Evolutionary conservation across 306 rosid species (phyloP).

Genomic region (Cucumis hystrix): DNA sequence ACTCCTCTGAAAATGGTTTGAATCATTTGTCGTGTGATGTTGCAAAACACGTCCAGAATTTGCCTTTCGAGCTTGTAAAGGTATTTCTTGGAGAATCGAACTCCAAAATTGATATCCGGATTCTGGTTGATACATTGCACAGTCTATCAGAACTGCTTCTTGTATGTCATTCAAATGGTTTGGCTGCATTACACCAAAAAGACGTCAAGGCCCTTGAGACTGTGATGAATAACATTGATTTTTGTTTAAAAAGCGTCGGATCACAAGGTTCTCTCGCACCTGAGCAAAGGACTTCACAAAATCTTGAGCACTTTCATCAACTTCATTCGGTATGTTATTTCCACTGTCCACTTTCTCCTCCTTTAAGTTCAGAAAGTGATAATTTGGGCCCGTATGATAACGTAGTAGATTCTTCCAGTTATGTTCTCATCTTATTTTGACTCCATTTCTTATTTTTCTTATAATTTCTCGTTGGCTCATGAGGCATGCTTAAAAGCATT

Average conservation of each 20-base stretch:
- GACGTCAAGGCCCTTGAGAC: constrained; percentile 30
- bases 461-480: too few species aligned
- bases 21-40: constrained; percentile 9
- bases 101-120: constrained; percentile 36
- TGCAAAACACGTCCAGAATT: constrained; percentile 10
- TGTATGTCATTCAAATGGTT: constrained; percentile 29
- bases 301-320: constrained; percentile 16
- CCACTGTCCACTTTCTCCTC: not conserved
- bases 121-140: constrained; percentile 41
- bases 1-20: constrained; percentile 12
- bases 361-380: not conserved
- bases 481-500: too few species aligned
- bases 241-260: constrained; percentile 36
- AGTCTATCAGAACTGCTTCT: constrained; percentile 58
- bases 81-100: constrained; percentile 20
- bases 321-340: constrained; percentile 35
- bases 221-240: constrained; percentile 43
- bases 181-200: constrained; percentile 29
- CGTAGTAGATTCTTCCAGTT: too few species aligned
- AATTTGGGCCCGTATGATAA: too few species aligned
- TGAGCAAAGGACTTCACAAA: constrained; percentile 23
- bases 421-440: too few species aligned
- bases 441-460: too few species aligned
- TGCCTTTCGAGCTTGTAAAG: constrained; percentile 18
- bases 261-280: constrained; percentile 19